A percentile compares a stretch with the other conserved stretches of the same genome.
Conservation (phyloP, 2,329 filamentous ascomycete species). For the Neoarthrinium moseri region DNA sequence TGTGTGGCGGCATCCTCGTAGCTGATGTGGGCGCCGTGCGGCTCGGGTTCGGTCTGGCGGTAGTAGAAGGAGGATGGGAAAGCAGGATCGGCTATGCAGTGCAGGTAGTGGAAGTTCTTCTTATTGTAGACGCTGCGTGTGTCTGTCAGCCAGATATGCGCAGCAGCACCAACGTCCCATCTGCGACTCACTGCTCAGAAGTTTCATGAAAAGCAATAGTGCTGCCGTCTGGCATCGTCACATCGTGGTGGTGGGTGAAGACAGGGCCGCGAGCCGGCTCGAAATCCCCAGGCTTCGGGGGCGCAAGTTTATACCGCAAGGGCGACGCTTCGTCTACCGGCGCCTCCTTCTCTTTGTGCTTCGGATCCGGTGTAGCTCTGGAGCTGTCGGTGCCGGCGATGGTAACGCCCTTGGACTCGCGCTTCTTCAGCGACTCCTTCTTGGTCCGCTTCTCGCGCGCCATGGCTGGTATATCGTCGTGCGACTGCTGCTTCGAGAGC, state of each 20-base stretch:
- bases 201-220: conserved; percentile 61
- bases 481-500: conserved; percentile 33
- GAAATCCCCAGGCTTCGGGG: conserved; percentile 61
- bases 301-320: conserved; percentile 62
- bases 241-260: conserved; percentile 55
- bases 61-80: conserved; percentile 89
- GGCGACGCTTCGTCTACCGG: conserved; percentile 47
- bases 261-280: conserved; percentile 57
- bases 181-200: conserved; percentile 57
- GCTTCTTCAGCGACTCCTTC: conserved; percentile 68
- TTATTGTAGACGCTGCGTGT: conserved; percentile 59
- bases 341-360: conserved; percentile 35
- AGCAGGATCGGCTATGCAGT: conserved; percentile 84
- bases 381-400: conserved; percentile 44
- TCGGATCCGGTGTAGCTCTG: conserved; percentile 58
- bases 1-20: conserved; percentile 88
- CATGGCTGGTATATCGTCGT: conserved; percentile 34
- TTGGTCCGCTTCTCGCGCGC: conserved; percentile 55
- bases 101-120: conserved; percentile 81
- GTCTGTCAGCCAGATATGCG: conserved; percentile 8
- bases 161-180: not conserved
- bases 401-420: conserved; percentile 56
- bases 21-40: conserved; percentile 81
- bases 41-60: conserved; percentile 81
- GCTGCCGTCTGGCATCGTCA: conserved; percentile 47